Evolutionary conservation across 352 stramenopile genomes (phyloP).

Genomic region (Phytophthora tentaculata): DNA sequence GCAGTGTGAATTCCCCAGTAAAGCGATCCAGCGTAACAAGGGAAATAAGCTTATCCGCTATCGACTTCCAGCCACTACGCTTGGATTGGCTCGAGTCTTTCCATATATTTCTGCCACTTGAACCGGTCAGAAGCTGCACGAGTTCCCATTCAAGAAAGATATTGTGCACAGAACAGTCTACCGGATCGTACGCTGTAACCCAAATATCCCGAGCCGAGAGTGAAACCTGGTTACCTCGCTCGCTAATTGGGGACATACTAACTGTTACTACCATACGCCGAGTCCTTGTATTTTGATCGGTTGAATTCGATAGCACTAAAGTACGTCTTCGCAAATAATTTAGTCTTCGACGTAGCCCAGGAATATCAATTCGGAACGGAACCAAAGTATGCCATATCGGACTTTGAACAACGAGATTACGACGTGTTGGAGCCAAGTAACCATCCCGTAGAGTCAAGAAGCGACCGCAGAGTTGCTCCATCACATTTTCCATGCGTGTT

Average conservation of each 20-base stretch:
- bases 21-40: constrained; percentile 77
- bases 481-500: constrained; percentile 32
- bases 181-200: constrained; percentile 67
- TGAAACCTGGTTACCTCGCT: neutral
- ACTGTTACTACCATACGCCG: constrained; percentile 59
- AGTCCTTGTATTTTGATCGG: constrained; percentile 10
- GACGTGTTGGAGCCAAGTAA: constrained; percentile 50
- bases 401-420: constrained; percentile 54
- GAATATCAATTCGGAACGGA: constrained; percentile 47
- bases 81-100: constrained; percentile 24
- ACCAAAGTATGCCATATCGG: constrained; percentile 34
- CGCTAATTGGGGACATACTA: constrained; percentile 38
- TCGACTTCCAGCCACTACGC: constrained; percentile 20
- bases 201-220: constrained; percentile 34
- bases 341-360: constrained; percentile 45
- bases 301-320: constrained; percentile 39
- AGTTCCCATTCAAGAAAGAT: constrained; percentile 80
- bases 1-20: constrained; percentile 68
- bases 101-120: constrained; percentile 18
- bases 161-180: constrained; percentile 39
- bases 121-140: constrained; percentile 55
- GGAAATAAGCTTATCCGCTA: constrained; percentile 58
- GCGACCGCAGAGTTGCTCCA: constrained; percentile 44
- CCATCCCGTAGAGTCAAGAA: constrained; percentile 57
- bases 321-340: constrained; percentile 53